Percentiles rank a stretch among this genome's conserved stretches.
Evolutionary conservation across 148 eudicot species (phyloP).

Genomic region (Vaccinium vitisidaea): DNA sequence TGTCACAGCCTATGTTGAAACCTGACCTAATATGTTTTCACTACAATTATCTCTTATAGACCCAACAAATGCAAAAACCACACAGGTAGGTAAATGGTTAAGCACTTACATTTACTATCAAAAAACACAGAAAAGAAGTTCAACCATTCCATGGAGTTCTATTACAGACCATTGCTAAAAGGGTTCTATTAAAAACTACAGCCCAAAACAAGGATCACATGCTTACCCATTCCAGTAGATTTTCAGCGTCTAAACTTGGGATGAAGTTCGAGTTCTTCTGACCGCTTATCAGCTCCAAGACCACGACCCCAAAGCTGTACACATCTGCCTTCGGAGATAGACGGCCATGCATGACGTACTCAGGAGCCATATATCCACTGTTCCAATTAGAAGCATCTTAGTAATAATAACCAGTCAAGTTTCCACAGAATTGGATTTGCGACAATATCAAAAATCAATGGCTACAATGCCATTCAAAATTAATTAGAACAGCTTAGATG

Average conservation of each 20-base stretch:
- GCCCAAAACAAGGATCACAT: not conserved
- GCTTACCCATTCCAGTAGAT: conserved; percentile 82
- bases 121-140: not conserved
- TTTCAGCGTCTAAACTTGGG: conserved; percentile 33
- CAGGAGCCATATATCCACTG: conserved; percentile 98
- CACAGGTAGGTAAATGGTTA: not conserved
- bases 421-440: not conserved
- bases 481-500: conserved; percentile 9
- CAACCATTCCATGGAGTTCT: not conserved
- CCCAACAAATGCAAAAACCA: not conserved
- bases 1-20: not conserved
- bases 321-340: conserved; percentile 82
- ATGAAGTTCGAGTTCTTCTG: conserved; percentile 56
- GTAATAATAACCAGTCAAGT: not conserved
- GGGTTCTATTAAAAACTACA: not conserved
- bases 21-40: not conserved
- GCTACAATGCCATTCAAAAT: not conserved
- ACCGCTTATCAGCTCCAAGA: conserved; percentile 80
- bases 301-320: conserved; percentile 81
- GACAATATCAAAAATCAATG: not conserved
- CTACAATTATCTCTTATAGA: not conserved
- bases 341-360: conserved; percentile 73
- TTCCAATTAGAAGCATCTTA: conserved; percentile 21
- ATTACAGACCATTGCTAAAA: not conserved
- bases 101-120: not conserved